Base-by-base conservation (phyloP, 179 eudicot genomes). In the Gypsophila paniculata region DNA sequence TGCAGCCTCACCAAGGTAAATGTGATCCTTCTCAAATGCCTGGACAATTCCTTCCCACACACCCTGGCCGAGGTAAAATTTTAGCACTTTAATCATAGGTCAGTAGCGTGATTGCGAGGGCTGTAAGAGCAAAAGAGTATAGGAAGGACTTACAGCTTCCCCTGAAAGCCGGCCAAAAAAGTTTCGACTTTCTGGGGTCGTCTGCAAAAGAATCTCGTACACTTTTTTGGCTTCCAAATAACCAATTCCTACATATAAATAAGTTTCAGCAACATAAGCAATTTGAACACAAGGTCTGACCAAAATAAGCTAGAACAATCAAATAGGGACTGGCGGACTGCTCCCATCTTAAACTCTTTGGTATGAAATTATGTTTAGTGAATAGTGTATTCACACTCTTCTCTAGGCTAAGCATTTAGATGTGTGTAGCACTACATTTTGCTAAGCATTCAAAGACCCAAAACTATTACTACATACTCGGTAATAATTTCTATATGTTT, bases 161-260 rank as follows among this genome's bases (percentile, higher is more conserved):
- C 99, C 99, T n/a, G 99, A 90, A 86, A 91, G 97, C 81, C 99
- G 95, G 49, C 99, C 99, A 81, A 94, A 94, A 72, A 94, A 81
- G 74, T 88, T 94, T 29, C 99, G 90, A 78, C 90, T 91, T 85
- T 94, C 97, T 62, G 96, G 88, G 75, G 89, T 90, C 29, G 84
- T 79, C 77, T 74, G 85, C 75, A 87, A 68, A 75, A 94, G 97
- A 78, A 88, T 88, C 36, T 85, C 96, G 78, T 85, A 90, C 69
- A 91, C 85, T 77, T 87, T 78, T 65, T 91, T 94, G 52, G 96
- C 96, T 85, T 94, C 99, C 82, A 90, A 66, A 78, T 90, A 91
- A 73, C 86, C 93, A 73, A 94, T 88, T 22, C 90, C 99, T 94
- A 81, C 54, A 68, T 72, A 62, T 14, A 21, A 23, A 29, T n/a